Evolutionary conservation across 768 basidiomycete species (phyloP).

Genomic region (Xanthoconium stramineum): DNA sequence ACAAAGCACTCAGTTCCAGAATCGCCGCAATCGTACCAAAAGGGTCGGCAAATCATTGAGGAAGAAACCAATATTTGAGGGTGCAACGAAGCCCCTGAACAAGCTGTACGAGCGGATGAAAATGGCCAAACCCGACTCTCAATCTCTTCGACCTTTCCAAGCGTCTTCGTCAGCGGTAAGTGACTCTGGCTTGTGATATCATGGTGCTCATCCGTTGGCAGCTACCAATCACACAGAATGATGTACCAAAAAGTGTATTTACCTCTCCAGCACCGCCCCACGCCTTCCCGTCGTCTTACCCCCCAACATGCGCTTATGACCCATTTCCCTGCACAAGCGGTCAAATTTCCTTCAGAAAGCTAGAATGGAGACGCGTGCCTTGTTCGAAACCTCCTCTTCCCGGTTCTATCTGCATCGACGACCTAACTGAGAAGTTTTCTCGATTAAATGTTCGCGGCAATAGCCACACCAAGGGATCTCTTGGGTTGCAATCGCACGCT

Average conservation of each 20-base stretch:
- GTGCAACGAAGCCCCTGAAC: not conserved
- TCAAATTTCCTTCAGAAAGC: not conserved
- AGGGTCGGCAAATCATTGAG: not conserved
- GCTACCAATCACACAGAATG: not conserved
- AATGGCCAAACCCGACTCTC: not conserved
- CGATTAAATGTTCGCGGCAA: not conserved
- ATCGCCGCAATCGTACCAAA: not conserved
- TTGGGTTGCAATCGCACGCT: not conserved
- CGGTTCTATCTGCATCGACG: not conserved
- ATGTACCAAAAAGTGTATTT: not conserved
- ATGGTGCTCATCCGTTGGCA: not conserved
- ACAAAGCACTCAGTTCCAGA: not conserved
- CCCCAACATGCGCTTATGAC: not conserved
- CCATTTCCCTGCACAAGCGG: not conserved
- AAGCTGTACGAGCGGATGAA: not conserved
- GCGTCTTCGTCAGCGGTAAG: not conserved
- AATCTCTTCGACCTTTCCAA: no score
- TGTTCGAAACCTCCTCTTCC: not conserved
- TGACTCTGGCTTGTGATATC: not conserved
- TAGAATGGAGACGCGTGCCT: not conserved
- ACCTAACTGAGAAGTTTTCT: not conserved
- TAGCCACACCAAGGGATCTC: not conserved
- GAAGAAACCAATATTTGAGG: not conserved
- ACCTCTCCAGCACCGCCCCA: not conserved
- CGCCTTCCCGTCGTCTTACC: not conserved